Base-by-base conservation (phyloP, 2,329 filamentous ascomycete genomes). In the Hymenotorrendiella dingleyae region DNA sequence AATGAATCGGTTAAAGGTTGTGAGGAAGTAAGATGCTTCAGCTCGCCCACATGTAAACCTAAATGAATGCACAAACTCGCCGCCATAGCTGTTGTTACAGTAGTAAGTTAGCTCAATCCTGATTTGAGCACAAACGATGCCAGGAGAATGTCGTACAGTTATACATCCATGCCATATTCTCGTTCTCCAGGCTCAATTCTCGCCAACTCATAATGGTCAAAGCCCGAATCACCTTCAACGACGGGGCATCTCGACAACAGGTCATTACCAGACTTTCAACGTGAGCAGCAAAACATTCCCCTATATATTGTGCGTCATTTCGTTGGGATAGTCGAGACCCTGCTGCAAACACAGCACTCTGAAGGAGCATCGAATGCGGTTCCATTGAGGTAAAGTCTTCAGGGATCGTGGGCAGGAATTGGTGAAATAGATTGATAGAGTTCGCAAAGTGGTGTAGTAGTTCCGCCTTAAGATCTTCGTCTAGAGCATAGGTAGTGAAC, bases 91-190 rank as follows among this genome's bases (percentile, higher is more conserved):
- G 20, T 11, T 11, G n/a, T n/a, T n/a, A n/a, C n/a, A n/a, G n/a
- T n/a, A n/a, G n/a, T n/a, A n/a, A n/a, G n/a, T n/a, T n/a, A n/a
- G n/a, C n/a, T 35, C 19, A 35, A 19, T 21, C 29, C 14, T 14
- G 16, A n/a, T n/a, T n/a, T n/a, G n/a, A n/a, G n/a, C 10, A 22
- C 11, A 21, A 7, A 14, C 5, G 11, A 16, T 8, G 11, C 11
- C 4, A 33, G 33, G 3, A 20, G 20, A 20, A 4, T 9, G 12
- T n/a, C 41, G 5, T 20, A 43, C 34, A 43, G 19, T 24, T 24
- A 24, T 38, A 43, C 4, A 43, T 43, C 34, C 34, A 38, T 4
- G 41, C 41, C 4, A 34, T 33, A 24, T 34, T 43, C 12, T 43
- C 16, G 10, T 34, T 14, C n/a, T 27, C 38, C 41, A 22, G 34